Evolutionary conservation across 352 stramenopile genomes (phyloP), one percentile per base, ranked within the genome.

Genomic region (Phytophthora brassicae): DNA sequence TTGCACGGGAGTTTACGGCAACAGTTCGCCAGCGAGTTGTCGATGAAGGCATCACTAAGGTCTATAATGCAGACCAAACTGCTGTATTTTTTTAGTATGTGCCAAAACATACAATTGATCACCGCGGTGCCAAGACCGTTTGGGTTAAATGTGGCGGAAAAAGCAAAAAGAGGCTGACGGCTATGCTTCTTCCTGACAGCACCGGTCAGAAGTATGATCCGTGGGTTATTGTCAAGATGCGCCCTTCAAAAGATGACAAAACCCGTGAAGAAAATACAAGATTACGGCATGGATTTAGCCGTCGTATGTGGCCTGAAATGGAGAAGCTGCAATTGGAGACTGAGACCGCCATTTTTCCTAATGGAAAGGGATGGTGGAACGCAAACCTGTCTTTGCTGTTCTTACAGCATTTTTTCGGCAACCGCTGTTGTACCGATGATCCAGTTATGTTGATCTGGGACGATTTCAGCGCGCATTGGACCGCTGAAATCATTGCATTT

Each of bases 1-100:
- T 49, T 2, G 47, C 53, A 23, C 14, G 19, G 0, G 54, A 60
- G 1, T 68, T 68, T n/a, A 16, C 39, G 16, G 29, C 29, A 19
- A 49, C 39, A 4, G 47, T 64, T 3, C 54, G 29, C 4, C n/a
- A 46, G 13, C 29, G 41, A 5, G 43, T 70, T 22, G 22, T 38
- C 1, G 39, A 56, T 11, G 38, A 57, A 14, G 35, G 33, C 16
- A 64, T 66, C 17, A 23, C 23, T 1, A 56, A 50, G 13, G 29
- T 74, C 3, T 67, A 48, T 26, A 70, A n/a, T n/a, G n/a, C n/a
- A n/a, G n/a, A n/a, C n/a, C n/a, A n/a, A n/a, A n/a, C n/a, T n/a
- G n/a, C n/a, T 71, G 38, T 62, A 47, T 61, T 64, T 38, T 74
- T 74, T 19, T 28, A 75, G 49, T 59, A 66, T 39, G 44, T 75